Percentiles rank a stretch among this genome's conserved stretches.
Evolutionary conservation across 1,139 yeast species (phyloP).

Genomic region (Blastobotrys raffinosifermentans): DNA sequence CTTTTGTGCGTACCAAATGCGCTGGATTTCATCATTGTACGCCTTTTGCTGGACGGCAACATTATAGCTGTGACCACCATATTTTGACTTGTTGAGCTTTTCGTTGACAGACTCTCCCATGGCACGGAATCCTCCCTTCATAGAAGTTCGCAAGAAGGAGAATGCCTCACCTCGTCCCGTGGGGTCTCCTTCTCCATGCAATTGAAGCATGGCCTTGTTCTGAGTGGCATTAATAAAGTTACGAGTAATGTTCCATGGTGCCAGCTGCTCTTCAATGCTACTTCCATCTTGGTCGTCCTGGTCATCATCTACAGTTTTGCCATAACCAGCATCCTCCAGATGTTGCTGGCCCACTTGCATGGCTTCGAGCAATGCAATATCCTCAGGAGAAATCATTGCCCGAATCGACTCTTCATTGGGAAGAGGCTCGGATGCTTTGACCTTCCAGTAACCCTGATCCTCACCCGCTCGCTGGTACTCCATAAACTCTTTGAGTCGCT

Average conservation of each 20-base stretch:
- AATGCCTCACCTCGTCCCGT: slow-evolving; percentile 88
- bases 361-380: slow-evolving; percentile 75
- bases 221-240: slow-evolving; percentile 92
- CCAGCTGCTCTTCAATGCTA: slow-evolving; percentile 74
- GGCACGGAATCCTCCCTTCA: slow-evolving; percentile 89
- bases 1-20: slow-evolving; percentile 89
- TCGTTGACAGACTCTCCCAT: slow-evolving; percentile 44
- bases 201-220: slow-evolving; percentile 93
- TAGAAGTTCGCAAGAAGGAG: slow-evolving; percentile 85
- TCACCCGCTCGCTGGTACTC: slow-evolving; percentile 93
- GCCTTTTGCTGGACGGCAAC: slow-evolving; percentile 87
- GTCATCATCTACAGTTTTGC: slow-evolving; percentile 43
- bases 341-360: slow-evolving; percentile 92
- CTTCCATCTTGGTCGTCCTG: slow-evolving; percentile 39
- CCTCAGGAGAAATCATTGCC: slow-evolving; percentile 90
- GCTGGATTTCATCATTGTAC: slow-evolving; percentile 82
- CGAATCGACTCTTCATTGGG: slow-evolving; percentile 77
- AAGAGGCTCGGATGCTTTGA: slow-evolving; percentile 64
- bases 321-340: slow-evolving; percentile 64
- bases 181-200: slow-evolving; percentile 97
- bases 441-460: slow-evolving; percentile 94
- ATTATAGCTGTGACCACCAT: slow-evolving; percentile 64
- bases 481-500: slow-evolving; percentile 94
- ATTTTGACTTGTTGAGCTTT: slow-evolving; percentile 39
- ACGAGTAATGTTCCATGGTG: slow-evolving; percentile 90